A percentile compares a stretch with the other conserved stretches of the same genome.
phyloP scores from a whole-genome alignment of 768 basidiomycete genomes.

The Russula lepida region DNA sequence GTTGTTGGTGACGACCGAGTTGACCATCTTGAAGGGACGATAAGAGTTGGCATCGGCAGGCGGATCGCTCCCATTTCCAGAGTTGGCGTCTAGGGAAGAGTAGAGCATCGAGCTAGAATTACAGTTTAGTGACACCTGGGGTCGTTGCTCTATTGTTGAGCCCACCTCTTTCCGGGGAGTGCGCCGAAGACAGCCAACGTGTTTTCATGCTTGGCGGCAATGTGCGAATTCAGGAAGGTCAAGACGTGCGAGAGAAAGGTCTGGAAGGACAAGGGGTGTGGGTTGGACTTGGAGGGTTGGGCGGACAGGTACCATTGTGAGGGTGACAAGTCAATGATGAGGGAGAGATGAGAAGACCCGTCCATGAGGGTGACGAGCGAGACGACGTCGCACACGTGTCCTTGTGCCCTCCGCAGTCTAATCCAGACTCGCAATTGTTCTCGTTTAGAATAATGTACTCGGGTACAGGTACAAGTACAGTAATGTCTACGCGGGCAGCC shows the following conservation, averaged over 20 bases:
- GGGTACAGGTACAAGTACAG: neutral
- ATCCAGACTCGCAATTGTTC: neutral
- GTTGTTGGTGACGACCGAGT: constrained; percentile 52
- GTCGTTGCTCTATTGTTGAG: neutral
- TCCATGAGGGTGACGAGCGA: constrained; percentile 31
- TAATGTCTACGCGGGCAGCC: neutral
- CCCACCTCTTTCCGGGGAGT: constrained; percentile 71
- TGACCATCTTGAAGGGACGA: constrained; percentile 72
- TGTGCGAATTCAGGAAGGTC: constrained; percentile 87
- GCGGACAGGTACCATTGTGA: constrained; percentile 77
- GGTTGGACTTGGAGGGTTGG: constrained; percentile 37
- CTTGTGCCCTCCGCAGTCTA: neutral
- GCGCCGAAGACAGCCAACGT: constrained; percentile 88
- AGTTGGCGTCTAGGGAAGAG: constrained; percentile 49
- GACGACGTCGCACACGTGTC: constrained; percentile 3
- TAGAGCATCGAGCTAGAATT: constrained; percentile 62
- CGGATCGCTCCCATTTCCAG: constrained; percentile 29
- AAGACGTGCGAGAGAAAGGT: constrained; percentile 79
- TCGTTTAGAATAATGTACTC: neutral
- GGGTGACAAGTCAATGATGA: constrained; percentile 81
- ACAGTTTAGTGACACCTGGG: neutral
- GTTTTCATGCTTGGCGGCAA: constrained; percentile 88
- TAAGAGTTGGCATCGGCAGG: constrained; percentile 70
- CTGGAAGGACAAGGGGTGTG: constrained; percentile 52
- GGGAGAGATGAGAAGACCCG: constrained; percentile 58